phyloP scores from a whole-genome alignment of 306 rosid genomes.

The Rosa persica region DNA sequence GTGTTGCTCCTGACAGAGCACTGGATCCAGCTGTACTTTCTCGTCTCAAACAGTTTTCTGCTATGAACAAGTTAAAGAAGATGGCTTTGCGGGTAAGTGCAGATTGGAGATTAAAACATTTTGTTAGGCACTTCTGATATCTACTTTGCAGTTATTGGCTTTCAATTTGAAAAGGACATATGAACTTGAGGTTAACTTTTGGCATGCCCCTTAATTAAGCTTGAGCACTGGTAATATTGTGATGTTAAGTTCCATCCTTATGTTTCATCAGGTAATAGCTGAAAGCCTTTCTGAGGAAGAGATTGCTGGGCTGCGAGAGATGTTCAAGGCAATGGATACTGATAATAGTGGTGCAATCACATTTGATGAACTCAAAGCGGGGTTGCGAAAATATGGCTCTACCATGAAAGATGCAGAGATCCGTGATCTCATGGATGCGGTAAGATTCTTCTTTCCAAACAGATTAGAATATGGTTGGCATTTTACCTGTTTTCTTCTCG shows the following conservation, averaged over 20 bases:
- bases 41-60: conserved; percentile 98
- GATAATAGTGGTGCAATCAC: conserved; percentile 96
- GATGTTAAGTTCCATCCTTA: conserved; percentile 14
- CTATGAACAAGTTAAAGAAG: conserved; percentile 98
- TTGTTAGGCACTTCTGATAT: not conserved
- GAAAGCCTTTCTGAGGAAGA: conserved; percentile 97
- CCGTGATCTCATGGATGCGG: conserved; percentile 97
- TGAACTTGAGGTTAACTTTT: conserved; percentile 15
- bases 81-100: conserved; percentile 92
- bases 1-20: conserved; percentile 99
- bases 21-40: conserved; percentile 97
- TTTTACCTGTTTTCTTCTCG: not conserved
- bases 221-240: conserved; percentile 5
- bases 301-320: conserved; percentile 94
- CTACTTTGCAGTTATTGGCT: not conserved
- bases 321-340: conserved; percentile 92
- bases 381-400: conserved; percentile 91
- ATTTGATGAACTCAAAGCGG: conserved; percentile 96
- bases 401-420: conserved; percentile 89
- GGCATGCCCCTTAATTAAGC: conserved; percentile 2
- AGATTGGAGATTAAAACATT: conserved; percentile 8
- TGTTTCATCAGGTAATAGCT: conserved; percentile 72
- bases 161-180: not conserved
- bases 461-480: not conserved
- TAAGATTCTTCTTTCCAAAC: conserved; percentile 35